These are phyloP conservation scores for Alternaria novae-zelandiae DNA, from an alignment of 2,329 filamentous ascomycete species.

Conservation along the genomic window DNA sequence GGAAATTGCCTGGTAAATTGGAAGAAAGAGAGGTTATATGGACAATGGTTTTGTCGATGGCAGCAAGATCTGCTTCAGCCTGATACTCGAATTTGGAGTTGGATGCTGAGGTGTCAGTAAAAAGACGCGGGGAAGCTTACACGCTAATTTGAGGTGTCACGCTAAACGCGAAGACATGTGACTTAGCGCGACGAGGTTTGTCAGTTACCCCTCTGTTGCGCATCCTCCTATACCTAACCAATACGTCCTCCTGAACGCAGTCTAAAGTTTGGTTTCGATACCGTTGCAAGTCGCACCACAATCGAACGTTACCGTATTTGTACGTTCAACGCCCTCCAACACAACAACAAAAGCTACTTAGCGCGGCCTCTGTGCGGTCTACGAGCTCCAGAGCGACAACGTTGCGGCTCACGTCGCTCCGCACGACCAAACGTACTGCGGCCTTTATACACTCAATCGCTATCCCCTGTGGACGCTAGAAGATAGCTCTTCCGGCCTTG, in stretches of 20 bases:
- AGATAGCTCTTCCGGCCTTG: background rate
- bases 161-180: constrained; percentile 4
- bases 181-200: background rate
- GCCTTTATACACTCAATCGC: background rate
- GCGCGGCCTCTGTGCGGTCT: no score
- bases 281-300: no score
- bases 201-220: background rate
- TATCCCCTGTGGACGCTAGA: background rate
- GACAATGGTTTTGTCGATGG: no score
- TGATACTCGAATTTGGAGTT: background rate
- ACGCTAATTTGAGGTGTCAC: background rate
- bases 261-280: no score
- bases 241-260: no score
- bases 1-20: background rate
- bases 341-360: no score
- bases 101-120: background rate
- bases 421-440: background rate
- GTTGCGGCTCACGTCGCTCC: background rate
- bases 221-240: no score
- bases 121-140: background rate
- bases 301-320: no score
- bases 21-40: background rate
- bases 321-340: no score
- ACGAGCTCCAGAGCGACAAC: no score
- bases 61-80: background rate